phyloP scores from a whole-genome alignment of 768 basidiomycete species.

The Porphyrellus cyaneotinctus region DNA sequence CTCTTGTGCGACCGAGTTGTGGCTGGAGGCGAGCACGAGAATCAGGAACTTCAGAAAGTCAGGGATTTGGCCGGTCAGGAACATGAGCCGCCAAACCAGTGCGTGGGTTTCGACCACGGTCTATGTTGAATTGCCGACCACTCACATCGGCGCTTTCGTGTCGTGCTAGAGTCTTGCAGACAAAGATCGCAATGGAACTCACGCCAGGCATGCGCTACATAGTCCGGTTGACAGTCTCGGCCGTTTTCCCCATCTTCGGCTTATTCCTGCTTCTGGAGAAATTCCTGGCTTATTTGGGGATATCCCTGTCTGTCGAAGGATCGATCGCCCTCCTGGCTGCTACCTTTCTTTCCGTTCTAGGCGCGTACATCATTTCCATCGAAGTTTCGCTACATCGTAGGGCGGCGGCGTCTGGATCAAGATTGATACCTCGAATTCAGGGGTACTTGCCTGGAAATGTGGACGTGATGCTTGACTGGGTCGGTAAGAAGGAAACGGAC shows the following conservation, averaged over 20 bases:
- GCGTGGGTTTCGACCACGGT: no score
- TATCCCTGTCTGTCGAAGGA: constrained; percentile 5
- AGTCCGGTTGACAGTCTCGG: constrained; percentile 11
- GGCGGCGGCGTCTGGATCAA: constrained; percentile 26
- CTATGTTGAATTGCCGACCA: no score
- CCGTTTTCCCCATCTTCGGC: constrained; percentile 10
- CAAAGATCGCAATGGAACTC: constrained; percentile 6
- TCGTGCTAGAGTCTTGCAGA: background rate
- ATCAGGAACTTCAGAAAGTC: no score
- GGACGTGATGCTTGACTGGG: constrained; percentile 29
- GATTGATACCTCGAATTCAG: constrained; percentile 27
- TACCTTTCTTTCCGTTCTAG: constrained; percentile 1
- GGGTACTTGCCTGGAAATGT: constrained; percentile 34
- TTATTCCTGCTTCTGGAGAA: constrained; percentile 13
- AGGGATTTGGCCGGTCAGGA: no score
- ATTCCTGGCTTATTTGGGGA: constrained; percentile 8
- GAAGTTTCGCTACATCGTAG: constrained; percentile 10
- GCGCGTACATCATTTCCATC: background rate
- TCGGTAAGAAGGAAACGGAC: constrained; percentile 22
- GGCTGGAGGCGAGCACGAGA: no score
- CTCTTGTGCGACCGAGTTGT: no score
- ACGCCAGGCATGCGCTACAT: constrained; percentile 26
- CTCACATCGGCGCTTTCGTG: no score
- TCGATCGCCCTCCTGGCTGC: constrained; percentile 4
- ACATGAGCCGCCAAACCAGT: no score